Conservation (phyloP, 2,329 filamentous ascomycete species). For the Penicillium sp. region DNA sequence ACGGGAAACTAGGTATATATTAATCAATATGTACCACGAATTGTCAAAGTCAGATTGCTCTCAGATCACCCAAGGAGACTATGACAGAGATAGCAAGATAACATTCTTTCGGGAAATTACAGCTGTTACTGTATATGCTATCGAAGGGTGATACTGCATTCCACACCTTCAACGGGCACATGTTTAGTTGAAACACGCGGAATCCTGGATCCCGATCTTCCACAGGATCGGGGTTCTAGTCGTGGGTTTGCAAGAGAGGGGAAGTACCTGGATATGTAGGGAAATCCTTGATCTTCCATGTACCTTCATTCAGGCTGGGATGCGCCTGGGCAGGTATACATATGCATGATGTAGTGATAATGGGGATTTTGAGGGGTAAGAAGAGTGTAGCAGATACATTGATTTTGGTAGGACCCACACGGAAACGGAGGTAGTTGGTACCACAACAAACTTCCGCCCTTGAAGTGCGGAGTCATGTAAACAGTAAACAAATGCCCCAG, state of each 20-base stretch:
- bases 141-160: background rate
- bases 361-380: background rate
- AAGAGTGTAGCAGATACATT: slow-evolving; percentile 9
- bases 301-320: background rate
- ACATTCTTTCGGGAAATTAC: background rate
- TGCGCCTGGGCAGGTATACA: background rate
- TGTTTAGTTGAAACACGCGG: slow-evolving; percentile 17
- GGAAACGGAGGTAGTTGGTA: slow-evolving; percentile 8
- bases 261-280: slow-evolving; percentile 1
- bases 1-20: too few species aligned
- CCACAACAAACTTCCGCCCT: slow-evolving; percentile 28
- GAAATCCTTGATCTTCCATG: background rate
- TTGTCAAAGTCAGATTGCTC: background rate
- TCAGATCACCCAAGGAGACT: background rate
- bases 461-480: slow-evolving; percentile 27
- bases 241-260: background rate
- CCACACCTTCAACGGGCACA: slow-evolving; percentile 2
- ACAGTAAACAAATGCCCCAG: slow-evolving; percentile 8
- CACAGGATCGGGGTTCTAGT: background rate
- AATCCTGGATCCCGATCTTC: slow-evolving; percentile 7
- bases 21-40: too few species aligned
- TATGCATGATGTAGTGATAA: background rate
- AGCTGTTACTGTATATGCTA: background rate
- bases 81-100: background rate
- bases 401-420: background rate